A percentile compares a stretch with the other conserved stretches of the same genome.
phyloP scores from a whole-genome alignment of 441 rosid genomes.

The Bruguiera hainesii region DNA sequence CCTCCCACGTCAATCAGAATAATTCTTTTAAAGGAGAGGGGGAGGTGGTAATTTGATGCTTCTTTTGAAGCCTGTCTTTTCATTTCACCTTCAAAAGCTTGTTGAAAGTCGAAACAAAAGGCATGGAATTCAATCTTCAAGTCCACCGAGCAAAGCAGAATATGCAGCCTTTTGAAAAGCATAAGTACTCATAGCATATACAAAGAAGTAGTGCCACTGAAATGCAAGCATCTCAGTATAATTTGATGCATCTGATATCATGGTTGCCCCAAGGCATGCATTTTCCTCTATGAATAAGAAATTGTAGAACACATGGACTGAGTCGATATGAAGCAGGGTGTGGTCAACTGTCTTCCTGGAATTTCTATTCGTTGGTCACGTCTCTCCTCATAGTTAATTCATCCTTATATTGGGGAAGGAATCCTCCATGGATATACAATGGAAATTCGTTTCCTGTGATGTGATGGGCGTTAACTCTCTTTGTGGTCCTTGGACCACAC shows the following conservation, averaged over 20 bases:
- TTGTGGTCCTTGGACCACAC: too few relatives aligned
- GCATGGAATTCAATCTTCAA: constrained; percentile 18
- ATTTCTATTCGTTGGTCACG: background rate
- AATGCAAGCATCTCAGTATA: too few relatives aligned
- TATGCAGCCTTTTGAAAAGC: constrained; percentile 22
- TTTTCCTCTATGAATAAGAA: background rate
- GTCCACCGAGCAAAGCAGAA: constrained; percentile 11
- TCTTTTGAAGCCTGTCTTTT: constrained; percentile 15
- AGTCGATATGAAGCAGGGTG: background rate
- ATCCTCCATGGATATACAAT: too few relatives aligned
- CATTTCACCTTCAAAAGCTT: constrained; percentile 14
- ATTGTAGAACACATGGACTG: background rate
- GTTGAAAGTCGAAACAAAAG: constrained; percentile 8
- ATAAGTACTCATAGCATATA: background rate
- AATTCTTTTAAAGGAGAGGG: too few relatives aligned
- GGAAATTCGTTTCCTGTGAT: too few relatives aligned
- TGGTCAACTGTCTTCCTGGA: background rate
- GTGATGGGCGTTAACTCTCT: too few relatives aligned
- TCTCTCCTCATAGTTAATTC: too few relatives aligned
- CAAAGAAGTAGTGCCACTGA: constrained; percentile 12
- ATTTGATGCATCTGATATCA: too few relatives aligned
- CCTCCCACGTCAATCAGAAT: background rate
- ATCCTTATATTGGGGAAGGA: too few relatives aligned
- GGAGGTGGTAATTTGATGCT: too few relatives aligned
- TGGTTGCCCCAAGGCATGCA: too few relatives aligned